Evolutionary conservation across 1,284 basidiomycete genomes (phyloP).

Genomic region (Limonomyces culmigenus): DNA sequence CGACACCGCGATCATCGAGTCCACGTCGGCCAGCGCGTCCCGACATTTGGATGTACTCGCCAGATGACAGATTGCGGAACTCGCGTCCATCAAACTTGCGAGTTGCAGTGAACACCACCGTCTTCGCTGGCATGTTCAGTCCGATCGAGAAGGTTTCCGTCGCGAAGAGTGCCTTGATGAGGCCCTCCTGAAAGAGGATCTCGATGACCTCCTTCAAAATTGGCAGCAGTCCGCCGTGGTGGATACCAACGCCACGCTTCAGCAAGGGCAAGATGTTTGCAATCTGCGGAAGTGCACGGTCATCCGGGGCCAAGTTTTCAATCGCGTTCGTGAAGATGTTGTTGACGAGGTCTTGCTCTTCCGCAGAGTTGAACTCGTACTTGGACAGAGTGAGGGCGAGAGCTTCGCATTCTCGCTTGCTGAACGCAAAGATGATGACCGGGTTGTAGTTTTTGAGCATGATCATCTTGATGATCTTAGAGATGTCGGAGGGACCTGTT

Average conservation of each 20-base stretch:
- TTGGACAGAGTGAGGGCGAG: conserved; percentile 88
- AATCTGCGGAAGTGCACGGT: conserved; percentile 88
- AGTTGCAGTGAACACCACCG: conserved; percentile 92
- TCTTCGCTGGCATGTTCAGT: conserved; percentile 99
- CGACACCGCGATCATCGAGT: conserved; percentile 95
- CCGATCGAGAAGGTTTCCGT: conserved; percentile 99
- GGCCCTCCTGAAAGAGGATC: conserved; percentile 97
- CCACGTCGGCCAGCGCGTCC: conserved; percentile 96
- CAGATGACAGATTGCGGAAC: conserved; percentile 79
- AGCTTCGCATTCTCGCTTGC: conserved; percentile 94
- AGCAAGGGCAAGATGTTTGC: conserved; percentile 85
- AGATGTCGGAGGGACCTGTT: conserved; percentile 81
- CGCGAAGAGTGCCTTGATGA: conserved; percentile 97
- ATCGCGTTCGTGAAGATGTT: conserved; percentile 95
- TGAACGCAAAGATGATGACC: conserved; percentile 97
- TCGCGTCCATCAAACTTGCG: conserved; percentile 95
- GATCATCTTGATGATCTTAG: conserved; percentile 98
- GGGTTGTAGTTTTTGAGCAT: conserved; percentile 98
- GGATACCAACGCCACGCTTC: conserved; percentile 93
- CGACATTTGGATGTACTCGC: conserved; percentile 98
- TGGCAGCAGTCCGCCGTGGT: conserved; percentile 94
- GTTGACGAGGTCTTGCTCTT: conserved; percentile 80
- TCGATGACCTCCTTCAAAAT: conserved; percentile 99
- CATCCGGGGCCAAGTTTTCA: conserved; percentile 75
- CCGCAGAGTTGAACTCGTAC: conserved; percentile 89